Base-by-base conservation (phyloP, 2,329 filamentous ascomycete species). In the Diaporthe sp. region DNA sequence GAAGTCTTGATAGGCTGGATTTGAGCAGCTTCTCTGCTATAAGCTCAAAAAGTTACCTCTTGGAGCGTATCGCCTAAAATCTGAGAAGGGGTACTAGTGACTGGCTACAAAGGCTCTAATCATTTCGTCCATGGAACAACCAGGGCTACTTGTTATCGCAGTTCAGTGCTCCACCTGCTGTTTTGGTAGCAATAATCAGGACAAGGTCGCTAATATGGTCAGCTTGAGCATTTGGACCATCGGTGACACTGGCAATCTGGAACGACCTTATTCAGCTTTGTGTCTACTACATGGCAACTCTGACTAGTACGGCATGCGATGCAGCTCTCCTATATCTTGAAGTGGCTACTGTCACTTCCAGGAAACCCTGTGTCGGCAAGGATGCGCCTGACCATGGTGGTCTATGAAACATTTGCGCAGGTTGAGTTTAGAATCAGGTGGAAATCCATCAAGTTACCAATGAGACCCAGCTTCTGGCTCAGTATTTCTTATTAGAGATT, bases 41-140 rank as follows among this genome's bases (percentile, higher is more conserved):
- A n/a, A 5, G 49, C 22, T 49, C 46, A 3, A 17, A 10, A 49
- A n/a, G 8, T 2, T n/a, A 49, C 0, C 46, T 0, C 46, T 25
- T 53, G 49, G 49, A 25, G 49, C 22, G 3, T 51, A 51, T 51
- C 22, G 10, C 49, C 22, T 1, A 25, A 25, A 19, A 2, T 22
- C 5, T 49, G 46, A 22, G 17, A 22, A 49, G 22, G 17, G 17
- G 7, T n/a, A n/a, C 7, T 9, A n/a, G n/a, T 4, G 4, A n/a
- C 19, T 49, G 22, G 22, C 46, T 8, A n/a, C 46, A 17, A 17
- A 46, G 7, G 9, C 6, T 10, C 2, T 49, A 3, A 49, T 49
- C 3, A n/a, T 7, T 19, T 22, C 1, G 46, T 49, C 17, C 8
- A n/a, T 2, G 3, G 22, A n/a, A 4, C 17, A 0, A 7, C 7